Evolutionary conservation across 78 protist genomes (phyloP), one percentile per base, ranked within the genome.

Genomic region (Mantamonas sphyraenae): DNA sequence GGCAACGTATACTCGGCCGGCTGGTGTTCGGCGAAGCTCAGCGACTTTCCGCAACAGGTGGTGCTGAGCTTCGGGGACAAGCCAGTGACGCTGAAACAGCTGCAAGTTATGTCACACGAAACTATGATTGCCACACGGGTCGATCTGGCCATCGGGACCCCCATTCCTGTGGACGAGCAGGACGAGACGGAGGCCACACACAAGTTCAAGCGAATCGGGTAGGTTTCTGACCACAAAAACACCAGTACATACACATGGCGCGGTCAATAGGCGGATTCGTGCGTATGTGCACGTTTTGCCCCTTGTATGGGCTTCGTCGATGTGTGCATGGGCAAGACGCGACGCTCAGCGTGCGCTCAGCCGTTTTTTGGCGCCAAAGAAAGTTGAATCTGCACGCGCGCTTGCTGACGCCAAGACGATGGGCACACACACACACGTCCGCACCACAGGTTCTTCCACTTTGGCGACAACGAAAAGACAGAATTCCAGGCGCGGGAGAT

Each of bases 31-130:
- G 30, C 65, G 20, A 68, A 42, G 31, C 65, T 80, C 26, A 66
- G 73, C 31, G 75, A 65, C 7, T 80, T 43, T 28, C 85, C 85
- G 19, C 79, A 67, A 66, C 79, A 71, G 40, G n/a, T 80, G 2
- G 71, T 47, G 33, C 31, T 80, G 10, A 66, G 53, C 28, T 70
- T 80, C 9, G 47, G 58, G 9, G 74, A 40, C 12, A n/a, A 57
- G 5, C 42, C 53, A 17, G 45, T 5, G 39, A 28, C 71, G 3
- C 51, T 31, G 38, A 47, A n/a, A n/a, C n/a, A 62, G 55, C 24
- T 79, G 5, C 84, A 70, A 45, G 28, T 72, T 7, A 74, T 73
- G 39, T 24, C 68, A 7, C 85, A 80, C 65, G 68, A 71, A 55
- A 39, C 10, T 67, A 72, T 67, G 45, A 60, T 80, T 28, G 53